These are phyloP conservation scores for Prillingera fragicola DNA, from an alignment of 1,284 basidiomycete species.

Conservation along the genomic window DNA sequence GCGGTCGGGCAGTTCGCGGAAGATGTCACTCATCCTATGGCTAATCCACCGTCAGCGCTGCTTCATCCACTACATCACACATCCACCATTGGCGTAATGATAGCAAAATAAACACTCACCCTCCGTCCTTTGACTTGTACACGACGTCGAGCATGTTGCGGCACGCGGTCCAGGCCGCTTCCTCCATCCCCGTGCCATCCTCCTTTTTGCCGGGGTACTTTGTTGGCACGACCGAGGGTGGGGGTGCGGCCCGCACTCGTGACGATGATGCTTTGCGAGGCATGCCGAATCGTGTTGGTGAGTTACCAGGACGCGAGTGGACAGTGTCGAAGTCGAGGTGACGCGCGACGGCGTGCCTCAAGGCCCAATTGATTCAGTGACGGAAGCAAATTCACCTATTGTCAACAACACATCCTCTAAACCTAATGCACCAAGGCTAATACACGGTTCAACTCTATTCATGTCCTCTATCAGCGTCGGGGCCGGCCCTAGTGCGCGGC, in stretches of 20 bases:
- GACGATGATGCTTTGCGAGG: conserved; percentile 23
- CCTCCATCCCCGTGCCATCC: conserved; percentile 23
- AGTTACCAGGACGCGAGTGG: not conserved
- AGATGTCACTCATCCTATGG: conserved; percentile 34
- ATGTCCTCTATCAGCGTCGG: no score
- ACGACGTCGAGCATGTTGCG: conserved; percentile 38
- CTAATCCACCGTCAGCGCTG: conserved; percentile 15
- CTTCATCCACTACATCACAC: not conserved
- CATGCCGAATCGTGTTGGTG: conserved; percentile 1
- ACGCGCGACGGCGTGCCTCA: not conserved
- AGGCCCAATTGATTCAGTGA: not conserved
- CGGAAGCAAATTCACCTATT: conserved; percentile 3
- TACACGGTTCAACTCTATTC: no score
- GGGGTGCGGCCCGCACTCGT: conserved; percentile 11
- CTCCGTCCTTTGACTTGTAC: conserved; percentile 36
- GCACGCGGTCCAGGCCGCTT: conserved; percentile 36
- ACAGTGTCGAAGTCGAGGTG: not conserved
- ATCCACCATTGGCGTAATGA: conserved; percentile 1
- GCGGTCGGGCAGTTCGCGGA: conserved; percentile 38
- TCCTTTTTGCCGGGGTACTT: conserved; percentile 31
- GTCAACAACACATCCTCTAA: not conserved
- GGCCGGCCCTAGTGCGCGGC: no score
- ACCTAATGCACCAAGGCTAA: not conserved
- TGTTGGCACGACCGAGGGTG: conserved; percentile 19
- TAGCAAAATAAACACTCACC: conserved; percentile 24